Evolutionary conservation across 306 rosid genomes (phyloP).

Genomic region (Spatholobus suberectus): DNA sequence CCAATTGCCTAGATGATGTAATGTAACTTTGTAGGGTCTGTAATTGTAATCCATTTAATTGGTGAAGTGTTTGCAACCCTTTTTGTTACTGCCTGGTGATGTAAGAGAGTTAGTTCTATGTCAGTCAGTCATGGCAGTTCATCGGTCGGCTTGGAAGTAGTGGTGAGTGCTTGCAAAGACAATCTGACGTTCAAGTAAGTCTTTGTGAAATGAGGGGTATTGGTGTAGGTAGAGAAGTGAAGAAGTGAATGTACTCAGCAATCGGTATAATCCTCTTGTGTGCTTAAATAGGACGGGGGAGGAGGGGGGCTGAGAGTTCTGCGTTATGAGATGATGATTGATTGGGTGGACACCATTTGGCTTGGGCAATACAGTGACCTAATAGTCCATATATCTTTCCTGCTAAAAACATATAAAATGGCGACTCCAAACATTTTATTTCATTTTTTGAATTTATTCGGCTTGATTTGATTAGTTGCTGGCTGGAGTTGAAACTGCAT

Average conservation of each 20-base stretch:
- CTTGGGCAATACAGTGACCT: not conserved
- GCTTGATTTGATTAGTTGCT: constrained; percentile 17
- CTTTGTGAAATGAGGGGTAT: constrained; percentile 4
- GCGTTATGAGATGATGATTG: not conserved
- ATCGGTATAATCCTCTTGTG: not conserved
- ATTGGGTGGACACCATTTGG: not conserved
- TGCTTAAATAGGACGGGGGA: not conserved
- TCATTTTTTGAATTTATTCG: too few relatives aligned
- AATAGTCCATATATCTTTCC: not conserved
- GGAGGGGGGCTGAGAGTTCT: not conserved
- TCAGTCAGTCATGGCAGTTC: not conserved
- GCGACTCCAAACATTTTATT: too few relatives aligned
- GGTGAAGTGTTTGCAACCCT: not conserved
- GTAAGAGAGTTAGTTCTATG: not conserved
- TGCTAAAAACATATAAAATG: not conserved
- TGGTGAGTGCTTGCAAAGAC: not conserved
- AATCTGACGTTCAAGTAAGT: not conserved
- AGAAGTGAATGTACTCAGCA: not conserved
- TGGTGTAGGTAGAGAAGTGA: not conserved
- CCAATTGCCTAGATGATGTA: not conserved
- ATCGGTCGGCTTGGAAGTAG: not conserved
- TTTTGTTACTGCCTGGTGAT: not conserved
- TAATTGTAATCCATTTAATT: not conserved
- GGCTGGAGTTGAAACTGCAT: constrained; percentile 24
- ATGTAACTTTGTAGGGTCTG: not conserved